A percentile compares a stretch with the other conserved stretches of the same genome.
phyloP scores from a whole-genome alignment of 352 stramenopile genomes.

The Aphanomyces astaci region DNA sequence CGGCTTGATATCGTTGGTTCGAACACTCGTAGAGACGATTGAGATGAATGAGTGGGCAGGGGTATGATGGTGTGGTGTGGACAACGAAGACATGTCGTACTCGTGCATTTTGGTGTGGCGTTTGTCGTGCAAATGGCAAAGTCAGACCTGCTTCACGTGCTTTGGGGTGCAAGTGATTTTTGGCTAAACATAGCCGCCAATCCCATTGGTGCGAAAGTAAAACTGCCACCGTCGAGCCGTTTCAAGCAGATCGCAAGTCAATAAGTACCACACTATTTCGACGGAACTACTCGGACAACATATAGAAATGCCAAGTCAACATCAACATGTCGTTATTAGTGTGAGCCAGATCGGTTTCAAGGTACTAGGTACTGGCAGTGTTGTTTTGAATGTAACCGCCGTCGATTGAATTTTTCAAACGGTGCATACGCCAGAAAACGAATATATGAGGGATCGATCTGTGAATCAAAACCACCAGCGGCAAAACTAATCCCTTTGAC shows the following conservation, averaged over 20 bases:
- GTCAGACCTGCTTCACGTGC: background rate
- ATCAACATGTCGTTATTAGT: background rate
- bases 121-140: background rate
- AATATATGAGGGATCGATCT: background rate
- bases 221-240: background rate
- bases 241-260: constrained; percentile 6
- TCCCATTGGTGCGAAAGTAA: background rate
- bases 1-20: background rate
- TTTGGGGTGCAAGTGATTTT: background rate
- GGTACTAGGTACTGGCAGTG: too few relatives aligned
- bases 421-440: background rate
- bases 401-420: constrained; percentile 5
- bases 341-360: too few relatives aligned
- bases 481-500: too few relatives aligned
- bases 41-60: background rate
- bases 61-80: background rate
- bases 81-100: background rate
- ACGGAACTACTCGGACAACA: background rate
- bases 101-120: background rate
- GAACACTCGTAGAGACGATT: background rate
- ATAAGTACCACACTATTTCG: background rate
- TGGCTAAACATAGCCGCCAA: constrained; percentile 3
- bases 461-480: background rate
- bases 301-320: background rate
- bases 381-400: background rate